Evolutionary conservation across 139 green algal species (phyloP), one percentile per base, ranked within the genome.

Genomic region (Eudorina sp.): DNA sequence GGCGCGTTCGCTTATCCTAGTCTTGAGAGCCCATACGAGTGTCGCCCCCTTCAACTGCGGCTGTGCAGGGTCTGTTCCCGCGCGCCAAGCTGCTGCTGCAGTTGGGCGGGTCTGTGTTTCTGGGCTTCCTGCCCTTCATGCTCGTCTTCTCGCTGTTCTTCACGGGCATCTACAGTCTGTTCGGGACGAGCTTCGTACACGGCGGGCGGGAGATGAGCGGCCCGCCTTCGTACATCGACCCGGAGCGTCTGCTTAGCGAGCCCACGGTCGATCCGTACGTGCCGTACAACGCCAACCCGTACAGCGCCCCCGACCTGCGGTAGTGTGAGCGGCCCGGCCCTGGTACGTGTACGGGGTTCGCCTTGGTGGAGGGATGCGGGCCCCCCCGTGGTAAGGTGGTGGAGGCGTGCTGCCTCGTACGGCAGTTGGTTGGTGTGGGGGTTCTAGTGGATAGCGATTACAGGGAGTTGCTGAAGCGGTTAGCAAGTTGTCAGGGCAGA

Each of bases 51-150:
- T n/a, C n/a, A n/a, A n/a, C n/a, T n/a, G n/a, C n/a, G n/a, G n/a
- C n/a, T n/a, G n/a, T n/a, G 31, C 92, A 96, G 93, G 95, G 95
- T 18, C 85, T 98, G 3, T 89, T 95, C 34, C 91, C 93, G 0
- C 92, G 95, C 31, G 94, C 77, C 4, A 85, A 81, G 6, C 78
- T 93, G 90, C 92, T 98, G 53, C 19, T 96, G 7, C 92, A 95
- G 86, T 94, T 98, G 46, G 96, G 96, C 34, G 88, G 90, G 11
- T 83, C 60, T 23, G 94, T 97, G 48, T 97, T 95, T 80, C 89
- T 98, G n/a, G 93, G 83, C 38, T 98, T 98, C 75, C 79, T 90
- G 5, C 96, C 96, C n/a, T 95, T 96, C 84, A 96, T 98, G 36
- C 27, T 94, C 0, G 89, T 84, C 23, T 90, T 95, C 46, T 86